phyloP scores from a whole-genome alignment of 208 protist species.

The Crithidia expoeki region DNA sequence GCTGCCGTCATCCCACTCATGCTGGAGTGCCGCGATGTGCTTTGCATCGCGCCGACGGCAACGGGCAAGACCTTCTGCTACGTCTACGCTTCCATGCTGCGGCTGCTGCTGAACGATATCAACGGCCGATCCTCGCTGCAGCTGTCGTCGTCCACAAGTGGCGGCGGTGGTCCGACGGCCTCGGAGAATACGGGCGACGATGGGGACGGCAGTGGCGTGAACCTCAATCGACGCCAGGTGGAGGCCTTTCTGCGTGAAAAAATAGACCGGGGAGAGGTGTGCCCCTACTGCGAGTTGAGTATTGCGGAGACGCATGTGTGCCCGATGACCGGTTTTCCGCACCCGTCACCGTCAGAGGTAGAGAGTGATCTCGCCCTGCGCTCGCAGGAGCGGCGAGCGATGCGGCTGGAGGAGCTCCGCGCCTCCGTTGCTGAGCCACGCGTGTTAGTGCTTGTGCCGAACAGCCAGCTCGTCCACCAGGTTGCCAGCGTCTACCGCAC shows the following conservation, averaged over 20 bases:
- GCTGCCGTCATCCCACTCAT: conserved; percentile 55
- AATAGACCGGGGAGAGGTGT: conserved; percentile 73
- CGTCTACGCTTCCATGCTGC: conserved; percentile 80
- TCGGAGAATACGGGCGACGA: not conserved
- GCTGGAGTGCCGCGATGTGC: conserved; percentile 78
- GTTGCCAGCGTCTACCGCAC: conserved; percentile 47
- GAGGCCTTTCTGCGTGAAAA: conserved; percentile 66
- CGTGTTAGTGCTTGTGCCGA: conserved; percentile 80
- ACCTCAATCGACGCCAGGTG: conserved; percentile 49
- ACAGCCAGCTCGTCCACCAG: conserved; percentile 67
- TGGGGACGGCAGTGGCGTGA: conserved; percentile 11
- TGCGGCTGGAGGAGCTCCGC: conserved; percentile 54
- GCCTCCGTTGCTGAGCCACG: conserved; percentile 59
- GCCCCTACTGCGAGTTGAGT: conserved; percentile 83
- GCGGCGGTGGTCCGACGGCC: too few relatives aligned
- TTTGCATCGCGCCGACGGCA: conserved; percentile 87
- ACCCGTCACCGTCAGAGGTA: conserved; percentile 41
- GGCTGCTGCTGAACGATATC: conserved; percentile 53
- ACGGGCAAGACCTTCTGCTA: conserved; percentile 94
- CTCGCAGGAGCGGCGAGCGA: conserved; percentile 32
- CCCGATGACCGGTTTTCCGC: conserved; percentile 74
- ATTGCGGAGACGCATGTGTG: conserved; percentile 54
- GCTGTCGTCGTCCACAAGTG: not conserved
- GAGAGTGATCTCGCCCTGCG: conserved; percentile 23
- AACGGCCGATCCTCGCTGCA: not conserved